phyloP scores from a whole-genome alignment of 2,329 filamentous ascomycete genomes.

The Uncinocarpus reesii region DNA sequence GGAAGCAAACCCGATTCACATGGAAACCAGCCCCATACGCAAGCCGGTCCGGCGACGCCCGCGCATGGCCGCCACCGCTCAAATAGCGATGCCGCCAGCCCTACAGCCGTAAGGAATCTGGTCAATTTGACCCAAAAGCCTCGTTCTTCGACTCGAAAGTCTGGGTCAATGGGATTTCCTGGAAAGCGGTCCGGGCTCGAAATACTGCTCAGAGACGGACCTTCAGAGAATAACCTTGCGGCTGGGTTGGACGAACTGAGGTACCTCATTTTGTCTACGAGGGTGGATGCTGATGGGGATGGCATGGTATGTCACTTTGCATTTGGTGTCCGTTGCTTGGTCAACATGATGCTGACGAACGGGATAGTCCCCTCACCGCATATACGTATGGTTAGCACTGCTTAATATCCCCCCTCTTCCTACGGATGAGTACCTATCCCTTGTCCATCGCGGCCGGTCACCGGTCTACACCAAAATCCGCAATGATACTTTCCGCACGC shows the following conservation, averaged over 20 bases:
- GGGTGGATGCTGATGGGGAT: constrained; percentile 43
- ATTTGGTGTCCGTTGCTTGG: constrained; percentile 9
- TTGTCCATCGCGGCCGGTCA: constrained; percentile 86
- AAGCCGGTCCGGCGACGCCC: constrained; percentile 17
- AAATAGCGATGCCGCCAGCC: constrained; percentile 58
- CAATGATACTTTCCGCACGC: constrained; percentile 93
- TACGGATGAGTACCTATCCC: constrained; percentile 77
- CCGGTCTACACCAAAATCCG: constrained; percentile 95
- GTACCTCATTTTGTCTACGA: constrained; percentile 41
- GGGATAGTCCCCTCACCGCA: constrained; percentile 70
- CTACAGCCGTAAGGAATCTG: constrained; percentile 24
- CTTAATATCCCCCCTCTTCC: constrained; percentile 75
- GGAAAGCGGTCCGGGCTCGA: constrained; percentile 51
- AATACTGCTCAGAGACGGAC: constrained; percentile 67
- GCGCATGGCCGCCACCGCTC: constrained; percentile 49
- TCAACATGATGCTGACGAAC: constrained; percentile 13
- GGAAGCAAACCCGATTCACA: constrained; percentile 13
- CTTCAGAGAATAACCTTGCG: constrained; percentile 53
- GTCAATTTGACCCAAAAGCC: constrained; percentile 24
- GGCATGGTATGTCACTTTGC: constrained; percentile 39
- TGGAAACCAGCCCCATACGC: constrained; percentile 20
- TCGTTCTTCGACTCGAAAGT: constrained; percentile 32
- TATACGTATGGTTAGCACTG: constrained; percentile 93
- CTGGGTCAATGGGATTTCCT: constrained; percentile 33
- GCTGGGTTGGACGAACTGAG: constrained; percentile 39